Evolutionary conservation across 805 yeast species (phyloP), one percentile per base, ranked within the genome.

Genomic region (Lipomyces spencermartinsiae): DNA sequence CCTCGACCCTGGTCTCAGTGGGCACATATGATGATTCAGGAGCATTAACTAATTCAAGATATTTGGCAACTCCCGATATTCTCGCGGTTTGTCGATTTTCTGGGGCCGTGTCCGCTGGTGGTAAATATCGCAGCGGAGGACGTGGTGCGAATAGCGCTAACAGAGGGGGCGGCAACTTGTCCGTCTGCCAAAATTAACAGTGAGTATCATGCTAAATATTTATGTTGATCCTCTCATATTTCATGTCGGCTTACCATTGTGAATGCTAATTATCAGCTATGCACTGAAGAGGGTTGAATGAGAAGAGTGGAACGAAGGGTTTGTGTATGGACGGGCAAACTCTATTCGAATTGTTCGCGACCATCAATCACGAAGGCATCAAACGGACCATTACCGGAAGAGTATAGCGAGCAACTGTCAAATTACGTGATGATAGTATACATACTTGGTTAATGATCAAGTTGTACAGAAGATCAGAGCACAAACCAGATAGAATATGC

Each of bases 141-240:
- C 84, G 81, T 4, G 91, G 88, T 6, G 81, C 80, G 74, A 88
- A 88, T 34, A 88, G 81, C 73, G 83, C 81, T 64, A 83, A 85
- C 56, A 88, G 79, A 73, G 80, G 74, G 75, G 75, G 72, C 9
- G 81, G 86, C 6, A 85, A 77, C 58, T 75, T 76, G 39, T 84
- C 85, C 4, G 83, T 73, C 80, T 78, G 58, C 8, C 22, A 43
- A 43, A 19, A 14, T 16, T 43, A n/a, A 43, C 7, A 43, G 22
- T 43, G 9, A 43, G 49, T 7, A 43, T 19, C 19, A 43, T 43
- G n/a, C n/a, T 16, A 4, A 37, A 37, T 37, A 37, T 10, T 2
- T 14, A 37, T 9, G 43, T 37, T 5, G 10, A n/a, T 16, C 49
- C 8, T 8, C 49, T 16, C 49, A 43, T 43, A 19, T 7, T 6